Conservation (phyloP, 805 yeast genomes). For the Jamesozyma jinghongensis region DNA sequence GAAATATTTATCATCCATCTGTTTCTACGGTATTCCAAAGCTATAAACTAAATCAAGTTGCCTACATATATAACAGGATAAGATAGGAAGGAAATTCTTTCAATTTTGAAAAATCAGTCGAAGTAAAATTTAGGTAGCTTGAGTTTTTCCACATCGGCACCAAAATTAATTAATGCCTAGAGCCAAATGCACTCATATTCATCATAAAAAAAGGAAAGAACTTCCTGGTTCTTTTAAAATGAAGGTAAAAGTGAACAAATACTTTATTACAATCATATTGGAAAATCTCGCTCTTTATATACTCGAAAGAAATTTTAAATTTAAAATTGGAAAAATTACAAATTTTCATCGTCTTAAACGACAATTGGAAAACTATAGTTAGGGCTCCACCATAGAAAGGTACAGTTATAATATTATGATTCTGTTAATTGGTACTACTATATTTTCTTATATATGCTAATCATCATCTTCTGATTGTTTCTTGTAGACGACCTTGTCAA, state of each 20-base stretch:
- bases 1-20: not conserved
- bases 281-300: conserved; percentile 1
- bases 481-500: conserved; percentile 71
- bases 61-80: not conserved
- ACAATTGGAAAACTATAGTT: not conserved
- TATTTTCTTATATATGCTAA: too few relatives aligned
- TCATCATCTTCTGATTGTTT: conserved; percentile 28
- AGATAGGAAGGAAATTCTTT: not conserved
- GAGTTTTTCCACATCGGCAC: conserved; percentile 97
- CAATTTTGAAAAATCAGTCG: not conserved
- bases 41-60: too few relatives aligned
- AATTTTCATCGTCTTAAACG: not conserved
- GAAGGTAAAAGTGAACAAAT: not conserved
- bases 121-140: conserved; percentile 73
- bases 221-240: conserved; percentile 20
- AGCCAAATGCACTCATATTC: conserved; percentile 99
- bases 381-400: conserved; percentile 1
- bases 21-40: too few relatives aligned
- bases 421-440: too few relatives aligned
- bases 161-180: conserved; percentile 56
- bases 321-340: not conserved
- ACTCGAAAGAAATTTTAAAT: not conserved
- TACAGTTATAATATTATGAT: too few relatives aligned
- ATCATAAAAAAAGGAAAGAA: conserved; percentile 47
- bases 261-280: not conserved